These are phyloP conservation scores for Colletotrichum spaethianum DNA, from an alignment of 2,329 filamentous ascomycete genomes.

Conservation along the genomic window DNA sequence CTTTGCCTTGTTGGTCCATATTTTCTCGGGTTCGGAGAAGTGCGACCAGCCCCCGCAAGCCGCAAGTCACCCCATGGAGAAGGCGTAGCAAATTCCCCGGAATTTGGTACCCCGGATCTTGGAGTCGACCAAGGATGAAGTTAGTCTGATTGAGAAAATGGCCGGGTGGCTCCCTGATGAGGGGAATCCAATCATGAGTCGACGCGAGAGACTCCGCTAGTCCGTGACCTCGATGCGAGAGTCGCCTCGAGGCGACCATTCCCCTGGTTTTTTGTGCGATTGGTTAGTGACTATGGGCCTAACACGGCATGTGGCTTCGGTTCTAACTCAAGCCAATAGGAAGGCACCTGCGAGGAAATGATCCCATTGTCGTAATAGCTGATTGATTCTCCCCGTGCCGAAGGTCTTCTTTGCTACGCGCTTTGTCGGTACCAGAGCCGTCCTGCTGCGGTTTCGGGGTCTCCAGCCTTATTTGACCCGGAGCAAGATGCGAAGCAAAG, in stretches of 20 bases:
- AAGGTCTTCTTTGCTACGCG: neutral
- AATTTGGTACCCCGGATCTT: slow-evolving; percentile 17
- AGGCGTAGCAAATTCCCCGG: slow-evolving; percentile 13
- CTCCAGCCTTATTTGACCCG: neutral
- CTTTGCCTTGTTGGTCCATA: neutral
- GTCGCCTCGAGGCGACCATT: slow-evolving; percentile 8
- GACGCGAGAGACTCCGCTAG: neutral
- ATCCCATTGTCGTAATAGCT: neutral
- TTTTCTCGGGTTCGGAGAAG: neutral
- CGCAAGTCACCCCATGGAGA: slow-evolving; percentile 17
- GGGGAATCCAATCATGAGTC: slow-evolving; percentile 1
- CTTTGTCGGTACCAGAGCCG: neutral
- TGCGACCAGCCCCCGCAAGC: neutral
- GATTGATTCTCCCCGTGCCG: neutral
- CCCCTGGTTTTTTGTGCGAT: neutral
- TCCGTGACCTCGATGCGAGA: slow-evolving; percentile 21
- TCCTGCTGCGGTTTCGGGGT: neutral
- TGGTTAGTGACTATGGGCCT: neutral
- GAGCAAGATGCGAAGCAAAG: neutral
- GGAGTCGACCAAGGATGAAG: neutral
- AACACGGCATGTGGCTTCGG: neutral
- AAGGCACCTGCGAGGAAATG: neutral
- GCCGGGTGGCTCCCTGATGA: slow-evolving; percentile 15
- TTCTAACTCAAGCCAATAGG: neutral
- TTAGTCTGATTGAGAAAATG: neutral